Evolutionary conservation across 176 grass and related monocot genomes (phyloP).

Genomic region (Tillandsia leiboldiana): DNA sequence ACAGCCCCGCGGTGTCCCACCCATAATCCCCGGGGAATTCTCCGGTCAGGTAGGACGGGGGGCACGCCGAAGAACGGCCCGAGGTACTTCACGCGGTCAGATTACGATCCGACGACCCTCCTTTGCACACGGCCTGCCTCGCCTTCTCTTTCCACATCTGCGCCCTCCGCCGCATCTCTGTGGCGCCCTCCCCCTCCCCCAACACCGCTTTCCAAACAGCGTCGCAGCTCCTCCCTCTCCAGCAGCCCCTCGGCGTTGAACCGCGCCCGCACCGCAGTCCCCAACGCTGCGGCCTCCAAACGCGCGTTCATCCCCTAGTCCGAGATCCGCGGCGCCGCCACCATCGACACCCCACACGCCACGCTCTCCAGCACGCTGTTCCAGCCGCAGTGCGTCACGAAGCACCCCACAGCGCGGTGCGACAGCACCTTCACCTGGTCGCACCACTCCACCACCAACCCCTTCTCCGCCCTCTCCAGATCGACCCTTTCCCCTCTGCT

Average conservation of each 20-base stretch:
- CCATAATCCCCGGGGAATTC: too few relatives aligned
- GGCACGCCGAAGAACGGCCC: too few relatives aligned
- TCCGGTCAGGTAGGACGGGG: too few relatives aligned
- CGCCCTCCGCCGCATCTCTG: conserved; percentile 20
- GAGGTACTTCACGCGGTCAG: conserved; percentile 16
- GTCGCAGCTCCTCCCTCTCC: conserved; percentile 21
- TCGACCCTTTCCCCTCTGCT: conserved; percentile 10
- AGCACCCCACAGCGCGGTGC: conserved; percentile 35
- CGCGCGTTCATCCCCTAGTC: conserved; percentile 48
- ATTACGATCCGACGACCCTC: conserved; percentile 41
- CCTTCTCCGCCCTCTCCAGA: conserved; percentile 2
- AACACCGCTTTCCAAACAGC: conserved; percentile 32
- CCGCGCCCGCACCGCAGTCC: conserved; percentile 29
- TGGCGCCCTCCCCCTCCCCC: conserved; percentile 8
- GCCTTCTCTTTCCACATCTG: conserved; percentile 25
- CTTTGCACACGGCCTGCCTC: conserved; percentile 11
- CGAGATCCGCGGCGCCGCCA: conserved; percentile 12
- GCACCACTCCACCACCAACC: conserved; percentile 37
- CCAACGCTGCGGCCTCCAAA: conserved; percentile 40
- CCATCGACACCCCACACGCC: conserved; percentile 9
- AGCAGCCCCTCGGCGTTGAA: conserved; percentile 16
- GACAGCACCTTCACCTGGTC: conserved; percentile 36
- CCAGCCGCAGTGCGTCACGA: conserved; percentile 49
- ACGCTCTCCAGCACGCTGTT: conserved; percentile 24
- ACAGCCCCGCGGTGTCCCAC: too few relatives aligned